These are phyloP conservation scores for Yamadazyma songkhlaensis DNA, from an alignment of 1,139 yeast species.

Conservation along the genomic window DNA sequence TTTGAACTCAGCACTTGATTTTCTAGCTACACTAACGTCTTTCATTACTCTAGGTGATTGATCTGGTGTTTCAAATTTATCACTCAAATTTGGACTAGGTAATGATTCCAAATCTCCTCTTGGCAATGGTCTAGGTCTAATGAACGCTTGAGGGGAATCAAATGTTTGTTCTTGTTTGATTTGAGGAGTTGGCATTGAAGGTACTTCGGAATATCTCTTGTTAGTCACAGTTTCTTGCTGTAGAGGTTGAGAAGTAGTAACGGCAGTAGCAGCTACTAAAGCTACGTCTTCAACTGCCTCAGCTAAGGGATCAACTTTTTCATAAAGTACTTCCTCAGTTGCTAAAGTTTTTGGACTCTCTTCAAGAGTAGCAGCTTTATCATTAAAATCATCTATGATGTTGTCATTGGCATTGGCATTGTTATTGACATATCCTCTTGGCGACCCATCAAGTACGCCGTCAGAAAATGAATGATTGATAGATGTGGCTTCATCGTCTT, in stretches of 20 bases:
- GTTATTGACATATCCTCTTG: background rate
- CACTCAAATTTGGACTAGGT: conserved; percentile 3
- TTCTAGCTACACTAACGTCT: background rate
- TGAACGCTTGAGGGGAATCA: background rate
- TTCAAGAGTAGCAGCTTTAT: background rate
- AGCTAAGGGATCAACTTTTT: background rate
- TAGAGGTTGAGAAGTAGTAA: background rate
- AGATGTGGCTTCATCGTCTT: conserved; percentile 7
- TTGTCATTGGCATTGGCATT: background rate
- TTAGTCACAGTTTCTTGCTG: no score
- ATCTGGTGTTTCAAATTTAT: background rate
- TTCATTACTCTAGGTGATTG: no score
- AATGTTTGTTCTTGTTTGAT: conserved; percentile 8
- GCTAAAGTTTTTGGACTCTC: no score
- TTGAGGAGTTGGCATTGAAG: conserved; percentile 8
- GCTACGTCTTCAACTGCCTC: background rate
- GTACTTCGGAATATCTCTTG: background rate
- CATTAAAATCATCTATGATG: background rate
- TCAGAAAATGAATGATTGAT: background rate
- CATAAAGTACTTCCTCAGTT: no score
- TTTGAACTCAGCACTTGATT: conserved; percentile 2
- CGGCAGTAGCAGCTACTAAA: background rate
- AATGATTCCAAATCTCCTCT: conserved; percentile 1
- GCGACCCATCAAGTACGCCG: conserved; percentile 3
- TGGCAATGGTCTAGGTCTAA: background rate